Base-by-base conservation (phyloP, 257 asterid genomes). In the Petunia axillaris region DNA sequence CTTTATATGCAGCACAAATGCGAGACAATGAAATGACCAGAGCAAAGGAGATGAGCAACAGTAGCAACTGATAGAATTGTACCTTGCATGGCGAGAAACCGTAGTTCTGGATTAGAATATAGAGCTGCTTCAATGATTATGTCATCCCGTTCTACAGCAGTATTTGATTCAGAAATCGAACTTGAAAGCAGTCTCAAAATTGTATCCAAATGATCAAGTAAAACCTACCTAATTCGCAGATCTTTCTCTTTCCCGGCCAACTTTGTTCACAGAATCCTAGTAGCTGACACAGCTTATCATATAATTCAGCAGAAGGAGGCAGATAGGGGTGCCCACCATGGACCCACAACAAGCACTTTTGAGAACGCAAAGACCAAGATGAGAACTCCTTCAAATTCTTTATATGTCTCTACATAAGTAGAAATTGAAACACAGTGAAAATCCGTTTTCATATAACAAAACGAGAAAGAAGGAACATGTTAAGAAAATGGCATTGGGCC, bases 271-370 rank as follows among this genome's bases (percentile, higher is more conserved):
- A 92, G 38, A 91, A 87, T 76, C 77, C 55, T 37, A 81, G 81
- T 80, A 95, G 87, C 82, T 91, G 93, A 85, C 77, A 41, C 80
- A 87, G 94, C 79, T 90, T 90, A 50, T 84, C 76, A 85, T 91
- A 88, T 75, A 93, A 79, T 67, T 88, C 97, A 67, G 92, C 89
- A 68, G 96, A 88, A 54, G 96, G 83, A 50, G 97, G 97, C 86
- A 84, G 77, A 84, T 78, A 76, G 5, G 98, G 99, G 84, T 93
- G 99, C 70, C 99, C 99, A 43, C 98, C 98, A 87, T 91, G 89
- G 59, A 82, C 82, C 99, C 99, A 95, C 62, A 95, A 90, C 87
- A 95, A 87, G 58, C 97, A 88, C 80, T 89, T 94, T 80, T 87
- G 90, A 25, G 86, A 88, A 81, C 79, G 85, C 59, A 87, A 84